Base-by-base conservation (phyloP, 441 rosid genomes). In the Codiaeum variegatum region DNA sequence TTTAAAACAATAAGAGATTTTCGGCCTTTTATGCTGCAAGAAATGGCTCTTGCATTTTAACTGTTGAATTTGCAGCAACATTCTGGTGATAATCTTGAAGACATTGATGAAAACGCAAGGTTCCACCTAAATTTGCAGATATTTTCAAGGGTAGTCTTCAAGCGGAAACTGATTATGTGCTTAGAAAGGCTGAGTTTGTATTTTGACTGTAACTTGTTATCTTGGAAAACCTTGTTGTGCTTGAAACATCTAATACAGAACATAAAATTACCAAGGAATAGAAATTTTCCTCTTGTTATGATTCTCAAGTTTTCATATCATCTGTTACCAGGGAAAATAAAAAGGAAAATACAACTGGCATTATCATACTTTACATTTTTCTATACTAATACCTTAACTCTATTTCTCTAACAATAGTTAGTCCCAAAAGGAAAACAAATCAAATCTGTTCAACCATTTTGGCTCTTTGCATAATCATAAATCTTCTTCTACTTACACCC, bases 381-480 rank as follows among this genome's bases (percentile, higher is more conserved):
- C 12, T 10, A 13, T 13, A 10, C 10, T 38, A 38, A 38, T 12
- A 8, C 42, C 42, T 36, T 38, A 12, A 9, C 36, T 34, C 38
- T 36, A 36, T 36, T 36, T 36, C 7, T 36, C 38, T 36, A 36
- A 6, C 38, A 36, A 36, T 36, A 21, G 28, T 1, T 7, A 12
- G 23, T 12, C 23, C 21, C 10, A 29, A 60, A 29, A 29, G 26
- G 23, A 32, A 62, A n/a, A n/a, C n/a, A n/a, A 34, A 12, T 47
- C 31, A 40, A 40, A 21, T 42, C 18, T 4, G 23, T 44, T 80
- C 69, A 83, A 32, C 77, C 42, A 82, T 84, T 76, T 79, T 81
- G 60, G 85, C 81, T 76, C 85, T 79, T 71, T 81, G 88, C 81
- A 83, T 82, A 49, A 81, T 80, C 79, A 78, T 70, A 73, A 88